Percentiles rank a stretch among this genome's conserved stretches.
Evolutionary conservation across 805 yeast species (phyloP).

Genomic region (Kodamaea hsintzibuensis): DNA sequence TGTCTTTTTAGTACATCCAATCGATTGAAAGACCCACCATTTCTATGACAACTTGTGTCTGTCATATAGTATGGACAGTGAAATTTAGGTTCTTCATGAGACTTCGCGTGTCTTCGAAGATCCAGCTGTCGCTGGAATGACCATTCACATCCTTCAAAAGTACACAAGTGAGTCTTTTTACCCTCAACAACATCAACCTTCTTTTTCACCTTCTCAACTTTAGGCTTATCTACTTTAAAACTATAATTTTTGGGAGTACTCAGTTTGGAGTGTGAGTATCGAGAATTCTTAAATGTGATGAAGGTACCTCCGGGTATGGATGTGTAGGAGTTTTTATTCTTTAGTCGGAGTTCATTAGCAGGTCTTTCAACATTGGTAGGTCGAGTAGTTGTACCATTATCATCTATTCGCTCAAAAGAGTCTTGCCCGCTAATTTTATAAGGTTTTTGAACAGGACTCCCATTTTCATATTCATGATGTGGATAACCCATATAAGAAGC

Average conservation of each 20-base stretch:
- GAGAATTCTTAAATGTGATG: slow-evolving; percentile 7
- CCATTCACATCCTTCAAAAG: slow-evolving; percentile 57
- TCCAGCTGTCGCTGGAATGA: slow-evolving; percentile 70
- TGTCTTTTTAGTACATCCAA: slow-evolving; percentile 76
- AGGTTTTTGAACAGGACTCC: not conserved
- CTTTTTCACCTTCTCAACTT: slow-evolving; percentile 8
- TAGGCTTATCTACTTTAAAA: slow-evolving; percentile 16
- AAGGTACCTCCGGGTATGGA: slow-evolving; percentile 3
- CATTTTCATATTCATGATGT: slow-evolving; percentile 5
- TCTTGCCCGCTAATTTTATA: not conserved
- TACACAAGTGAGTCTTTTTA: slow-evolving; percentile 41
- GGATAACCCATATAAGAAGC: slow-evolving; percentile 5
- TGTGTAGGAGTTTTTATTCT: not conserved
- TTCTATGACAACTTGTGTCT: slow-evolving; percentile 72
- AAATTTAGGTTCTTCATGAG: slow-evolving; percentile 65
- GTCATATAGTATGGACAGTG: slow-evolving; percentile 74
- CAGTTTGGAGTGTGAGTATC: slow-evolving; percentile 3
- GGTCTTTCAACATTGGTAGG: not conserved
- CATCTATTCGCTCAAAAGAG: not conserved
- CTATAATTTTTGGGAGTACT: slow-evolving; percentile 2
- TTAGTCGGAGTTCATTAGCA: not conserved
- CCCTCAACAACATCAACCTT: not conserved
- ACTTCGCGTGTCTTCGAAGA: slow-evolving; percentile 63
- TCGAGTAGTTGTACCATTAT: not conserved
- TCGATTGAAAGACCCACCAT: slow-evolving; percentile 74